phyloP scores from a whole-genome alignment of 129 eudicot species.

The Arctium lappa region DNA sequence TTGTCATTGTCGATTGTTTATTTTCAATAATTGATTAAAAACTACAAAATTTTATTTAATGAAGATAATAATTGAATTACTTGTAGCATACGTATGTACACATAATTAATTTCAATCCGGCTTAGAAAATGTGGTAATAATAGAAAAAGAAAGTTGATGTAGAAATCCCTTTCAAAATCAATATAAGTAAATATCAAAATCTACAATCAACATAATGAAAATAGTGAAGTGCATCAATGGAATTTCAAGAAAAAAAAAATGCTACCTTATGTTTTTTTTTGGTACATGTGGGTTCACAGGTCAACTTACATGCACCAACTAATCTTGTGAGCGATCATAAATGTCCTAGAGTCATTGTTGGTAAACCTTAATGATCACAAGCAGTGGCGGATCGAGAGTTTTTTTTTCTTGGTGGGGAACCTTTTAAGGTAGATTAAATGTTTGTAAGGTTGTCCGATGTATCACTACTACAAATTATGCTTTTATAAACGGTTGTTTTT shows the following conservation, averaged over 20 bases:
- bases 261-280: not conserved
- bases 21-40: not conserved
- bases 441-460: too few species aligned
- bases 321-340: too few species aligned
- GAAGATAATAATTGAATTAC: not conserved
- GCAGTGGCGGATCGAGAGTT: too few species aligned
- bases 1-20: not conserved
- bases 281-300: not conserved
- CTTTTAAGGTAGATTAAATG: too few species aligned
- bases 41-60: not conserved
- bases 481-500: too few species aligned
- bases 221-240: not conserved
- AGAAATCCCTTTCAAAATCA: constrained; percentile 10
- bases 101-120: constrained; percentile 3
- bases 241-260: not conserved
- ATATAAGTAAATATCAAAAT: not conserved
- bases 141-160: not conserved
- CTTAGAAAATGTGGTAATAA: not conserved
- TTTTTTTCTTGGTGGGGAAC: too few species aligned
- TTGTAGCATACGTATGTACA: not conserved
- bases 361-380: too few species aligned
- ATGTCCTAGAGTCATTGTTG: not conserved
- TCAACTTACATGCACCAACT: not conserved
- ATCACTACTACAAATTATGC: too few species aligned
- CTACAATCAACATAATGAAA: not conserved